Conservation (phyloP, 441 rosid species). For the Gossypium davidsonii region DNA sequence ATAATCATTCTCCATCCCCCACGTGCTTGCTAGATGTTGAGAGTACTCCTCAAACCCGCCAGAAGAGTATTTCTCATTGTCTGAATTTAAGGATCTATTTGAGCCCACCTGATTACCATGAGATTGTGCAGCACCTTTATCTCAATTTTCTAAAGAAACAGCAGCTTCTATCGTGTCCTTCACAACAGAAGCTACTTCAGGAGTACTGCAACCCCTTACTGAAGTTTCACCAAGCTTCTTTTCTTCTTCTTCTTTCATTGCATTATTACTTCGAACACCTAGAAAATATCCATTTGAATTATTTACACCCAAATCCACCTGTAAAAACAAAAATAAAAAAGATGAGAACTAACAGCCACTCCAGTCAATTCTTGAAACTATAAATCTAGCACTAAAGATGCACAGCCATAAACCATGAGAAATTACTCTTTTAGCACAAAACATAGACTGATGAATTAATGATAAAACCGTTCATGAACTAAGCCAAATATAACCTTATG, state of each 20-base stretch:
- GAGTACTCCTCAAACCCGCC: slow-evolving; percentile 34
- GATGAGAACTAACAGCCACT: not conserved
- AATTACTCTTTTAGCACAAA: not conserved
- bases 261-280: slow-evolving; percentile 19
- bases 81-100: slow-evolving; percentile 35
- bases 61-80: slow-evolving; percentile 32
- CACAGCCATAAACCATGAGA: not conserved
- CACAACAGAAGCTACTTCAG: slow-evolving; percentile 28
- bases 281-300: slow-evolving; percentile 29
- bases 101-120: slow-evolving; percentile 24
- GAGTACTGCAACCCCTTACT: slow-evolving; percentile 18
- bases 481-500: not conserved
- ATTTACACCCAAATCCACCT: slow-evolving; percentile 26
- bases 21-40: slow-evolving; percentile 25
- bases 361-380: slow-evolving; percentile 1
- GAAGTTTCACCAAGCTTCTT: slow-evolving; percentile 43
- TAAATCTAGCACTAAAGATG: not conserved
- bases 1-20: slow-evolving; percentile 34
- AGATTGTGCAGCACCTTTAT: slow-evolving; percentile 30
- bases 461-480: not conserved
- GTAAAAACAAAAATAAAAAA: not conserved
- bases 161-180: slow-evolving; percentile 26
- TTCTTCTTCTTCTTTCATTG: slow-evolving; percentile 73
- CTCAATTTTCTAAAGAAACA: slow-evolving; percentile 75
- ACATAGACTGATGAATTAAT: not conserved